Conservation (phyloP, 345 rosid species). For the Draba incana region DNA sequence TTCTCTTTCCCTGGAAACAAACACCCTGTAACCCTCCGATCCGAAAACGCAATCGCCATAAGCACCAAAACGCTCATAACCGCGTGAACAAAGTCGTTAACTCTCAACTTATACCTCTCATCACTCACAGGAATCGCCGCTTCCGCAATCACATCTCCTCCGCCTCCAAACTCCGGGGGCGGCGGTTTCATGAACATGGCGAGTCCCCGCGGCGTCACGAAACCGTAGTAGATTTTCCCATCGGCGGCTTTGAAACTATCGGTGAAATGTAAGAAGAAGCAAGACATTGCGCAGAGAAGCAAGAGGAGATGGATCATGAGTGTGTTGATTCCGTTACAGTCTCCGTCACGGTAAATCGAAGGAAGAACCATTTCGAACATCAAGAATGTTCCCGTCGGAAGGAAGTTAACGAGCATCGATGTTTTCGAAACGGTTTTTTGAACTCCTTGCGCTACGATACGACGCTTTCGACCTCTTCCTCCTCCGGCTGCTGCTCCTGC, state of each 20-base stretch:
- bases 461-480: slow-evolving; percentile 49
- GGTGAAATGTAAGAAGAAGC: slow-evolving; percentile 79
- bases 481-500: slow-evolving; percentile 27
- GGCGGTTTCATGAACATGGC: slow-evolving; percentile 58
- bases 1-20: slow-evolving; percentile 65
- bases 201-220: slow-evolving; percentile 67
- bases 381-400: slow-evolving; percentile 78
- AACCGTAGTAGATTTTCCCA: slow-evolving; percentile 69
- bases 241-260: slow-evolving; percentile 69
- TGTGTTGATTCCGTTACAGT: slow-evolving; percentile 58
- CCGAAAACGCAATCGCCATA: slow-evolving; percentile 70
- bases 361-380: slow-evolving; percentile 86
- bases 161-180: slow-evolving; percentile 25
- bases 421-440: slow-evolving; percentile 76
- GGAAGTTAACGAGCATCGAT: slow-evolving; percentile 69
- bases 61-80: slow-evolving; percentile 78
- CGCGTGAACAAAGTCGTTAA: slow-evolving; percentile 71
- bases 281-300: slow-evolving; percentile 60
- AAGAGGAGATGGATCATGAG: slow-evolving; percentile 58
- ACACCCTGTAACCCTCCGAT: slow-evolving; percentile 61
- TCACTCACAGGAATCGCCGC: slow-evolving; percentile 54
- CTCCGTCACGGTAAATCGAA: slow-evolving; percentile 57
- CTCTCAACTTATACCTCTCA: slow-evolving; percentile 59
- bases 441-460: slow-evolving; percentile 69
- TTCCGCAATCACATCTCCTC: slow-evolving; percentile 55